Base-by-base conservation (phyloP, 495 filamentous ascomycete species). In the Neurospora sp. region DNA sequence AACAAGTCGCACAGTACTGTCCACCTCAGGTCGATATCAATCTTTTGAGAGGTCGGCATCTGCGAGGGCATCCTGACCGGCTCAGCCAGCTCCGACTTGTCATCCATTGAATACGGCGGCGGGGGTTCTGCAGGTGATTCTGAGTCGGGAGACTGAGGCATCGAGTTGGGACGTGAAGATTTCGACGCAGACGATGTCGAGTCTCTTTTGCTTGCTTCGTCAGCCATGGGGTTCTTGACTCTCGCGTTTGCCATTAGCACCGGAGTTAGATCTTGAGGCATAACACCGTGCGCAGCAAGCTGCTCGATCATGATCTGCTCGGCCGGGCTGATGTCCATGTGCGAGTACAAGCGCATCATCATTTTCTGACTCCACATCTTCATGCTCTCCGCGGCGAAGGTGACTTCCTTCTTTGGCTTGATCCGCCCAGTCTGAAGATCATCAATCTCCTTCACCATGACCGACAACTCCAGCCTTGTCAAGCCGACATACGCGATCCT, bases 241-340 rank as follows among this genome's bases (percentile, higher is more conserved):
- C 94, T 86, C 27, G 94, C 88, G 83, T 97, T 98, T 73, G 94
- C 90, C 93, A 98, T 97, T 66, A 99, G 85, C 1, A 92, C 87
- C 5, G 91, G 91, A 0, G 93, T 92, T 37, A 99, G 85, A 81
- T 99, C 96, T 40, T 81, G 82, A 2, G 95, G 91, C 73, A 92
- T 83, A 9, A 99, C 94, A 14, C 94, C 96, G 83, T 99, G 96
- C 70, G 93, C 92, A 14, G 92, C 89, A 73, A 99, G 85, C 81
- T 99, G 96, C 81, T 99, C 96, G 75, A 99, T 98, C 96, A 99
- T 99, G 77, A 99, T 85, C 84, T 99, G 96, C 84, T 99, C 96
- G 72, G 86, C 88, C 31, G 91, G 79, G 77, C 90, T 92, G 77
- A 99, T 94, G 72, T 99, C 96, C 96, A 99, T 98, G 82, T 99